A percentile compares a stretch with the other conserved stretches of the same genome.
These are phyloP conservation scores for Penicillium subrubescens DNA, from an alignment of 495 filamentous ascomycete species.

Conservation along the genomic window DNA sequence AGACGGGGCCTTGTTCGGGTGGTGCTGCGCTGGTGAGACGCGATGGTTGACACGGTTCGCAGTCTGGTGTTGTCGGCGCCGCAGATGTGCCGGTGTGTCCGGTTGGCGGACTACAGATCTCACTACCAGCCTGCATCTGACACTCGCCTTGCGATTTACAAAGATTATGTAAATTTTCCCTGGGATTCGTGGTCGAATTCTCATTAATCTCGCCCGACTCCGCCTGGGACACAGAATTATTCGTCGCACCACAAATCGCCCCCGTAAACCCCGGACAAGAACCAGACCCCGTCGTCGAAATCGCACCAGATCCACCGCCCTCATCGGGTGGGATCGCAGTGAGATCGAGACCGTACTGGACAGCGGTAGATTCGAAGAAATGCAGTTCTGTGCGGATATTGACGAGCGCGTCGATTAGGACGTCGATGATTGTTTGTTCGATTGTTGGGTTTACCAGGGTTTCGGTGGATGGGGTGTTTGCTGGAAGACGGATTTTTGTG, in stretches of 20 bases:
- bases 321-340: slow-evolving; percentile 40
- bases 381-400: slow-evolving; percentile 67
- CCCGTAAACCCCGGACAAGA: slow-evolving; percentile 27
- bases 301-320: slow-evolving; percentile 20
- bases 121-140: slow-evolving; percentile 23
- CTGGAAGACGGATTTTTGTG: slow-evolving; percentile 60
- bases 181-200: not conserved
- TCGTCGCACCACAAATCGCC: not conserved
- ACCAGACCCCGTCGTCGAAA: slow-evolving; percentile 23
- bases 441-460: slow-evolving; percentile 17
- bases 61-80: not conserved
- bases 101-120: slow-evolving; percentile 12
- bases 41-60: slow-evolving; percentile 9
- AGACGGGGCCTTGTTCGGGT: slow-evolving; percentile 13
- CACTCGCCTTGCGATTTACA: slow-evolving; percentile 29
- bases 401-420: slow-evolving; percentile 64
- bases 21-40: slow-evolving; percentile 21
- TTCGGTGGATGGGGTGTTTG: slow-evolving; percentile 28
- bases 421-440: slow-evolving; percentile 55
- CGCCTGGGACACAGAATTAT: not conserved
- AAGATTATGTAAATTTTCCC: slow-evolving; percentile 3
- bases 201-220: not conserved
- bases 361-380: slow-evolving; percentile 67
- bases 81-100: not conserved
- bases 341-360: slow-evolving; percentile 61